Evolutionary conservation across 108 stramenopile species (phyloP).

Genomic region (Skeletonema menzelii): DNA sequence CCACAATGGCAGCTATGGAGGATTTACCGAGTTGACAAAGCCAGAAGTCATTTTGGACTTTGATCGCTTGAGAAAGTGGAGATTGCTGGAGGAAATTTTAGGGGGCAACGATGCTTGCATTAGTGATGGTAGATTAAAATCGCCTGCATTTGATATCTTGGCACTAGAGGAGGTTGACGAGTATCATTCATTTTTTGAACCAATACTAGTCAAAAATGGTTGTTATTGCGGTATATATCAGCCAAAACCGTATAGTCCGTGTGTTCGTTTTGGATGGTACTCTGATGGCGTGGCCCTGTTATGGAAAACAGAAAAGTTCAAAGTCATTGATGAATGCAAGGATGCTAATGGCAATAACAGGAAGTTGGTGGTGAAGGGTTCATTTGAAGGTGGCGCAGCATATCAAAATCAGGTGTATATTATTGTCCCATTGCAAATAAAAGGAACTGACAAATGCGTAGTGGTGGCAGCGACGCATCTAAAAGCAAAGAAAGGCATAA

Average conservation of each 20-base stretch:
- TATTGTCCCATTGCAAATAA: slow-evolving; percentile 35
- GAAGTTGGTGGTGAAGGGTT: slow-evolving; percentile 13
- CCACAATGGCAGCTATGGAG: slow-evolving; percentile 34
- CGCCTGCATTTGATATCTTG: slow-evolving; percentile 45
- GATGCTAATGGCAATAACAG: not conserved
- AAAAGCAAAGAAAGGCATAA: slow-evolving; percentile 31
- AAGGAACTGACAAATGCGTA: slow-evolving; percentile 12
- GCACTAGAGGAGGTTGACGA: slow-evolving; percentile 61
- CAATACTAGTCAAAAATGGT: slow-evolving; percentile 25
- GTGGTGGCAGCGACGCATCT: slow-evolving; percentile 56
- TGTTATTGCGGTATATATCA: slow-evolving; percentile 49
- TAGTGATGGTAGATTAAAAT: not conserved
- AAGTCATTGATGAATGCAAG: not conserved
- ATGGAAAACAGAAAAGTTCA: slow-evolving; percentile 37
- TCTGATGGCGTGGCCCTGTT: slow-evolving; percentile 61
- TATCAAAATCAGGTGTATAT: slow-evolving; percentile 46
- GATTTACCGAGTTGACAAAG: slow-evolving; percentile 36
- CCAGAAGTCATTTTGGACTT: slow-evolving; percentile 49
- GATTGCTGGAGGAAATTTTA: slow-evolving; percentile 50
- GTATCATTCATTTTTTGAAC: slow-evolving; percentile 46
- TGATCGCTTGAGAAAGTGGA: slow-evolving; percentile 42
- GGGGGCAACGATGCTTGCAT: not conserved
- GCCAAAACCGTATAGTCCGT: slow-evolving; percentile 48
- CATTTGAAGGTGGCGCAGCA: slow-evolving; percentile 1
- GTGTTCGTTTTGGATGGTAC: slow-evolving; percentile 53